Base-by-base conservation (phyloP, 768 basidiomycete genomes). In the Ephemerocybe angulata region DNA sequence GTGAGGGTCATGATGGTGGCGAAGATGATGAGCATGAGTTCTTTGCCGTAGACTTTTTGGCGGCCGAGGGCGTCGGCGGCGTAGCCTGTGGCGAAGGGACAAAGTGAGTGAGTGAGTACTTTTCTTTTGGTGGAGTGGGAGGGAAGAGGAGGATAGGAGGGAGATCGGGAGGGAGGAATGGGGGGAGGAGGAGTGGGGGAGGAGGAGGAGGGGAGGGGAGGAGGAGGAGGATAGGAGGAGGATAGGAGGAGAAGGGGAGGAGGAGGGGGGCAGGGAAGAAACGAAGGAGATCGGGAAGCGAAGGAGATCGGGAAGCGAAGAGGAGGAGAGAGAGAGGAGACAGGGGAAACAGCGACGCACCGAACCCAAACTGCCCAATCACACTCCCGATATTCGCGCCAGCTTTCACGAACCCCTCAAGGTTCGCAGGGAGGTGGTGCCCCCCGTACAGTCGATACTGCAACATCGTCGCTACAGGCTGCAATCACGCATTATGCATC, bases 11-110 rank as follows among this genome's bases (percentile, higher is more conserved):
- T 67, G 62, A 90, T 88, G 2, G 89, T 90, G 0, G 86, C 88
- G 49, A 90, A 57, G 62, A 91, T 90, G 60, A 89, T 88, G 55
- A 91, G 71, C 80, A 90, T 86, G 50, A 91, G 78, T 62, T 90
- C 88, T 64, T 88, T 87, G 5, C 88, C 87, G 58, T 88, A 41
- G 21, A 89, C 75, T 1, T 82, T 80, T 62, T 88, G 87, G 12
- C 88, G 81, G 4, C 88, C 88, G 3, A 87, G 61, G 12, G 82
- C 72, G 62, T 88, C 87, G 4, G 85, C 87, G 50, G 77, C 69
- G 57, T 85, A 86, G 15, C 85, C 84, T 84, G 53, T 42, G 35
- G 11, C n/a, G n/a, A n/a, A n/a, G 31, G 6, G 11, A 19, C 3
- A 27, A 10, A 11, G 47, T 33, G 5, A 4, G 33, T 4, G 3